Conservation (phyloP, 176 grass and related monocot genomes). For the Triticum aestivum region IWGSC_CS_RefSeq_v2.1 NC_057804.1:195345831-195346330, state of each 20-base stretch:
- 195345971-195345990: background rate
- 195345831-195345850: conserved; percentile 32
- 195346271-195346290: conserved; percentile 39
- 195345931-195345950: conserved; percentile 43
- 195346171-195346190: background rate
- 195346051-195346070: conserved; percentile 35
- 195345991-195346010: conserved; percentile 34
- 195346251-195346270: background rate
- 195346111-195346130: conserved; percentile 26
- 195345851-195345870: conserved; percentile 15
- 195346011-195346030: conserved; percentile 51
- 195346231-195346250: background rate
- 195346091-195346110: conserved; percentile 18
- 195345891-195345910: conserved; percentile 39
- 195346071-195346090: conserved; percentile 33
- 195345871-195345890: conserved; percentile 25
- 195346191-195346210: conserved; percentile 13
- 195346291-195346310: conserved; percentile 33
- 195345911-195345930: conserved; percentile 44
- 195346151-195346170: background rate
- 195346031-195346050: conserved; percentile 34
- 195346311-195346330: conserved; percentile 31
- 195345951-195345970: conserved; percentile 46
- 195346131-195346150: conserved; percentile 15
- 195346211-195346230: conserved; percentile 35